Conservation (phyloP, 1,139 yeast species). For the Saccharomyces pastorianus region DNA sequence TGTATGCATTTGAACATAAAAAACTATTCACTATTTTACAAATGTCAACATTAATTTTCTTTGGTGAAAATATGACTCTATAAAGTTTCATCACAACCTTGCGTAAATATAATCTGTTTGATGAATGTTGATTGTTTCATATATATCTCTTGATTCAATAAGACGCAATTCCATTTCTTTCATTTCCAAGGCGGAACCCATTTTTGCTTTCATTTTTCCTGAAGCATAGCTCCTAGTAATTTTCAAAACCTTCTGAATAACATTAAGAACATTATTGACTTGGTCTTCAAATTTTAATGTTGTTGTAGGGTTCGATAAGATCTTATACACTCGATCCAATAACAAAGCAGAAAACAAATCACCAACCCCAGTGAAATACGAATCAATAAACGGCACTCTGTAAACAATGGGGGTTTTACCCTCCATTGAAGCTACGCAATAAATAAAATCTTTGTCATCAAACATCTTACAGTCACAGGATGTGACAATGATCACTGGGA, state of each 20-base stretch:
- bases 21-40: not conserved
- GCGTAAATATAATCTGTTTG: conserved; percentile 10
- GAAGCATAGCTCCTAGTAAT: conserved; percentile 22
- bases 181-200: conserved; percentile 27
- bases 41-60: not conserved
- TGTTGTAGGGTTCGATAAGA: conserved; percentile 5
- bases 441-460: conserved; percentile 24
- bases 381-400: conserved; percentile 47
- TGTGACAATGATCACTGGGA: conserved; percentile 30
- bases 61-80: not conserved
- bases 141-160: conserved; percentile 26
- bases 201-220: conserved; percentile 16
- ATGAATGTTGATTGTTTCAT: conserved; percentile 6
- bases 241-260: conserved; percentile 27
- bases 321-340: conserved; percentile 39
- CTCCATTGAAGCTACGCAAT: conserved; percentile 33
- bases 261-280: conserved; percentile 27
- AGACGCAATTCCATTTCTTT: conserved; percentile 30
- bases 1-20: not conserved
- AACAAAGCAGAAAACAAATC: conserved; percentile 59
- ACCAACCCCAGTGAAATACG: conserved; percentile 70
- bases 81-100: conserved; percentile 5
- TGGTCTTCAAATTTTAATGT: conserved; percentile 14
- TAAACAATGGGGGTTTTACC: conserved; percentile 29
- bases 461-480: conserved; percentile 25